Conservation (phyloP, 2,329 filamentous ascomycete species). For the Pezicula carpinea region DNA sequence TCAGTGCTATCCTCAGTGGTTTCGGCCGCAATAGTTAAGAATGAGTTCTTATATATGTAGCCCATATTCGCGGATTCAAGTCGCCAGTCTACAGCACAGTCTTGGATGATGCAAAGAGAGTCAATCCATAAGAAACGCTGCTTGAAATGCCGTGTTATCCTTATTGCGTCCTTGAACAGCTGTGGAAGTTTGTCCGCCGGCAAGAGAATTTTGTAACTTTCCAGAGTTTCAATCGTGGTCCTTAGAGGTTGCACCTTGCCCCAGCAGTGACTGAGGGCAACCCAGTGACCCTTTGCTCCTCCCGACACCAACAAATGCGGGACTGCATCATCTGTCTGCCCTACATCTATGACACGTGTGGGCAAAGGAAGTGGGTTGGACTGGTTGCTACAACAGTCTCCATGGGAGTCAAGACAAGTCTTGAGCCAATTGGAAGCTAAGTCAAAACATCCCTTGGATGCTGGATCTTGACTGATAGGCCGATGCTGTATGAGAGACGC, state of each 20-base stretch:
- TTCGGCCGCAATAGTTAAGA: constrained; percentile 4
- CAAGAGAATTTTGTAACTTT: neutral
- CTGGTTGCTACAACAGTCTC: neutral
- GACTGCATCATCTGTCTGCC: neutral
- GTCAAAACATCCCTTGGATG: neutral
- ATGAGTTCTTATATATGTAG: constrained; percentile 4
- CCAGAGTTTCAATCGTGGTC: neutral
- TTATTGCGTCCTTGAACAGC: constrained; percentile 13
- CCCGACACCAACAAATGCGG: neutral
- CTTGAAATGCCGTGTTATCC: constrained; percentile 4
- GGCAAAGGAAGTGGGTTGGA: neutral
- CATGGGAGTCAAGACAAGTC: neutral
- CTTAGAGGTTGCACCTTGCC: constrained; percentile 3
- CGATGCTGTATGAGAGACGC: neutral
- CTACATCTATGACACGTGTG: neutral
- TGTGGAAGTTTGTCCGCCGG: neutral
- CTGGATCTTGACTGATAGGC: neutral
- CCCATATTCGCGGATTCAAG: constrained; percentile 9
- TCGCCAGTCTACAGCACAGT: constrained; percentile 8
- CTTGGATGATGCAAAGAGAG: constrained; percentile 15
- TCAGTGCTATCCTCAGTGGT: neutral
- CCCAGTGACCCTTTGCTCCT: constrained; percentile 1
- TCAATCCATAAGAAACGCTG: constrained; percentile 18
- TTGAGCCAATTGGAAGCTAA: neutral
- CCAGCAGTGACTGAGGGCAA: constrained; percentile 16